Evolutionary conservation across 1,139 yeast species (phyloP), one percentile per base, ranked within the genome.

Genomic region (Suzukiozyma palmioleophila): DNA sequence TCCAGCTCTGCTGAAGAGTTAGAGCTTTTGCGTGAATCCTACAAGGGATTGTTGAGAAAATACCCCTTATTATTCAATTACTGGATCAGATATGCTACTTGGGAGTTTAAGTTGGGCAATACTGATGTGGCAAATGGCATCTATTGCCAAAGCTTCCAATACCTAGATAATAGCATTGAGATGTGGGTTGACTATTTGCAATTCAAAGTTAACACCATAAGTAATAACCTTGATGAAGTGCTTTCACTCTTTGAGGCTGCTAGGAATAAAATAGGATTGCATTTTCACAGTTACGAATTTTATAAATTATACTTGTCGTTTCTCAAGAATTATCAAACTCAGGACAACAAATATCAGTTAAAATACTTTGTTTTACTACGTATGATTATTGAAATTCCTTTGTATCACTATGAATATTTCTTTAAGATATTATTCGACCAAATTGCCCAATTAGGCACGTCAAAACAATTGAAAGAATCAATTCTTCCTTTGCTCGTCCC

Each of bases 11-110:
- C 49, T 1, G 53, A 58, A 8, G 69, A 72, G 26, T 48, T 75
- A 10, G 60, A 64, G 14, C 51, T 72, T n/a, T 60, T 80, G 38
- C 58, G 81, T 35, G 51, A 64, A 2, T 64, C 84, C 0, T 86
- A 79, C 52, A 73, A 73, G 37, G 69, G 76, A 18, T 62, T 90
- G 39, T 65, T 92, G 11, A 62, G 60, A 2, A 70, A 74, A 40
- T 89, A 73, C 57, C 97, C 97, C 0, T 64, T 73, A 28, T 60
- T 84, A 29, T 86, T 81, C 51, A 87, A 85, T 36, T 87, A 85
- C 57, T 87, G 97, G 92, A 70, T 83, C 34, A 76, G 79, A 46
- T 87, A 75, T 56, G 95, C 96, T 0, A 64, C 72, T 18, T 66
- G 78, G 61, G 87, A 81, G 56, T 84, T 77, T 53, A 68, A 70